Conservation (phyloP, 345 rosid genomes). For the Populus deltoides region DNA sequence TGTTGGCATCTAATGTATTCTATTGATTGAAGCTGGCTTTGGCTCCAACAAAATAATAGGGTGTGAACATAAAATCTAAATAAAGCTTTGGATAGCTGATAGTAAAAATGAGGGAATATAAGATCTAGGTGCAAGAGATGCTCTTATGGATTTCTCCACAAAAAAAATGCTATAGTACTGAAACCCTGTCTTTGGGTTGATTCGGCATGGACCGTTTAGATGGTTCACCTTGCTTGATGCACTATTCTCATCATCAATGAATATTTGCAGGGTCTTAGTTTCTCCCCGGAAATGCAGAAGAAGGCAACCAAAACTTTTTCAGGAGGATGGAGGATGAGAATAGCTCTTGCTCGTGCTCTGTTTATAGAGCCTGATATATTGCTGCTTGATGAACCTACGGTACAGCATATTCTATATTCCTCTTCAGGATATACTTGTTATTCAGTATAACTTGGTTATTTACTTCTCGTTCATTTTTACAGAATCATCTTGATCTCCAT, state of each 20-base stretch:
- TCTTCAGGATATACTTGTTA: constrained; percentile 7
- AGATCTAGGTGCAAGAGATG: neutral
- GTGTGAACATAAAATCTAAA: neutral
- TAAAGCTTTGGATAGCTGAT: neutral
- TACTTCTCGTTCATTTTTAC: constrained; percentile 24
- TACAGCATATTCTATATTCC: constrained; percentile 26
- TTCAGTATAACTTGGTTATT: constrained; percentile 7
- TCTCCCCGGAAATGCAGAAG: constrained; percentile 87
- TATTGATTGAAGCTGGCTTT: neutral
- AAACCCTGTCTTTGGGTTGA: neutral
- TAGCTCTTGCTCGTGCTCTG: constrained; percentile 94
- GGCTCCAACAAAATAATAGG: neutral
- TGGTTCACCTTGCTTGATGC: neutral
- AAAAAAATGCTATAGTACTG: neutral
- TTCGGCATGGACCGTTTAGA: neutral
- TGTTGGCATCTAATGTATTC: neutral
- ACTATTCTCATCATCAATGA: neutral
- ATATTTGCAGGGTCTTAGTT: constrained; percentile 84
- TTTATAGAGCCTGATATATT: constrained; percentile 92
- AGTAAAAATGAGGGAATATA: neutral
- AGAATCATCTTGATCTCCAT: constrained; percentile 99
- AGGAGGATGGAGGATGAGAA: constrained; percentile 99
- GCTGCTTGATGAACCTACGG: constrained; percentile 99
- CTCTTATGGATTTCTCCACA: neutral
- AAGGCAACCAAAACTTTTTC: constrained; percentile 84